phyloP scores from a whole-genome alignment of 108 stramenopile genomes.

The Craspedostauros australis region DNA sequence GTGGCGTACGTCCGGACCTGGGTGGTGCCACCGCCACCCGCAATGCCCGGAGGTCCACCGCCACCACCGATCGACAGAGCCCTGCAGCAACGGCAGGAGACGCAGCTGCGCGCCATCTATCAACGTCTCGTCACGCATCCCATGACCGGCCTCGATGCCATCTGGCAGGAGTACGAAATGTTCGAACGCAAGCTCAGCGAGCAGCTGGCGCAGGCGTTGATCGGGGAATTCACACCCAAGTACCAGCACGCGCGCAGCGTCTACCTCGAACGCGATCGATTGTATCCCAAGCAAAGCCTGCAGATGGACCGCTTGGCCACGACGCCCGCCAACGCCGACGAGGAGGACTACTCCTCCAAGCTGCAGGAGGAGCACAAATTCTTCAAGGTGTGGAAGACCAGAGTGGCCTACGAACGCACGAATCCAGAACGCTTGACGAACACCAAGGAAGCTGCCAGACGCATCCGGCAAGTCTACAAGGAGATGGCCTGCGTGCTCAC shows the following conservation, averaged over 20 bases:
- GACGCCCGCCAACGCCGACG: constrained; percentile 47
- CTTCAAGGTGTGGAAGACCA: constrained; percentile 64
- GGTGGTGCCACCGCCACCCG: constrained; percentile 21
- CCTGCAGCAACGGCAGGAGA: constrained; percentile 55
- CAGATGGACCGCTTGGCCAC: constrained; percentile 54
- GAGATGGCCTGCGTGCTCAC: constrained; percentile 74
- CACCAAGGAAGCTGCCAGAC: constrained; percentile 37
- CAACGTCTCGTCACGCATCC: constrained; percentile 73
- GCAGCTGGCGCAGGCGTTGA: constrained; percentile 60
- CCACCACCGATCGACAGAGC: constrained; percentile 27
- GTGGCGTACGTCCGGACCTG: constrained; percentile 58
- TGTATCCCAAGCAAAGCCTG: constrained; percentile 46
- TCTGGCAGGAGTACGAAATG: constrained; percentile 84
- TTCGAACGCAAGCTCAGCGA: constrained; percentile 78
- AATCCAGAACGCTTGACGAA: constrained; percentile 75
- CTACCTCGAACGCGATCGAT: constrained; percentile 74
- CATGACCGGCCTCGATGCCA: constrained; percentile 77
- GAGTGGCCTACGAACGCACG: constrained; percentile 76
- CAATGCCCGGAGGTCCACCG: constrained; percentile 11
- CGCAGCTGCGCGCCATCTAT: constrained; percentile 58
- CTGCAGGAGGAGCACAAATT: constrained; percentile 56
- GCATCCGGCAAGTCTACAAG: constrained; percentile 64
- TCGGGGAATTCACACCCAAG: constrained; percentile 66
- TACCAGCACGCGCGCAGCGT: constrained; percentile 84
- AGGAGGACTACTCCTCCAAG: constrained; percentile 43